Conservation (phyloP, 2,329 filamentous ascomycete genomes). For the Gremmenia infestans region DNA sequence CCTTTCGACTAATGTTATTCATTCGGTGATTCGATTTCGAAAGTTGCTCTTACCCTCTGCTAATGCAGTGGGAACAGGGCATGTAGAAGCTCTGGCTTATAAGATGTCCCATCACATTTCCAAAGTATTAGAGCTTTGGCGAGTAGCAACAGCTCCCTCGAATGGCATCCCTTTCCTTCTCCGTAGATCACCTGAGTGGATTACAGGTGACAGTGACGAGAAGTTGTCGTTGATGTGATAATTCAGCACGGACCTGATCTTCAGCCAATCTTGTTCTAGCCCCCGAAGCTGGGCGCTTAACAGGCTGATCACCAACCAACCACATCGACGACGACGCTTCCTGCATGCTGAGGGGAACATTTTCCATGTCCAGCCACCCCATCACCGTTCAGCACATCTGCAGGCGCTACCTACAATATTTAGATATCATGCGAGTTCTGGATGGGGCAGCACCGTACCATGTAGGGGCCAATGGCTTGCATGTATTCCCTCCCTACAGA, state of each 20-base stretch:
- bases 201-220: constrained; percentile 1
- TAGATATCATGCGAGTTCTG: constrained; percentile 22
- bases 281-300: constrained; percentile 15
- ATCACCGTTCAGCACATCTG: constrained; percentile 10
- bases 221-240: constrained; percentile 2
- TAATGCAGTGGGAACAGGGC: no score
- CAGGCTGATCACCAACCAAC: constrained; percentile 7
- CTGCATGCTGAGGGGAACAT: constrained; percentile 4
- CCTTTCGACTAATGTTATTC: no score
- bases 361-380: not conserved
- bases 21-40: no score
- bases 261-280: constrained; percentile 10
- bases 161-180: not conserved
- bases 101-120: not conserved
- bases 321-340: constrained; percentile 5
- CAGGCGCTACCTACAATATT: constrained; percentile 18
- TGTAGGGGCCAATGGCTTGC: not conserved
- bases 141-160: not conserved
- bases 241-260: constrained; percentile 10
- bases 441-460: constrained; percentile 9
- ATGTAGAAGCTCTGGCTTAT: no score
- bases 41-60: no score
- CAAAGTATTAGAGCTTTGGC: not conserved
- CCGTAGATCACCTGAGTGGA: not conserved
- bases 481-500: not conserved